phyloP scores from a whole-genome alignment of 202 grass and related monocot species.

The Carex sylvatica region DNA sequence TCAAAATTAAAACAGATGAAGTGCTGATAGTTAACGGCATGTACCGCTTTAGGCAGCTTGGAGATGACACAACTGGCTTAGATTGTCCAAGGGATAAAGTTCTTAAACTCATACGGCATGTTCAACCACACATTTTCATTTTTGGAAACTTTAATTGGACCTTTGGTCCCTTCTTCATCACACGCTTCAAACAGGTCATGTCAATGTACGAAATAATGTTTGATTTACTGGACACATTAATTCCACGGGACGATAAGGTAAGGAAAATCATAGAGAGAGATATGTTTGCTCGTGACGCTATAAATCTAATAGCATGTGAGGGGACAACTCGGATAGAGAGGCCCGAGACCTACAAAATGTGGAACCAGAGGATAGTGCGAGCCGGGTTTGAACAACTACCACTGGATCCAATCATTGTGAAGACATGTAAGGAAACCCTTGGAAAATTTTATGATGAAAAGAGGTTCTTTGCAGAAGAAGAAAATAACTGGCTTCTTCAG shows the following conservation, averaged over 20 bases:
- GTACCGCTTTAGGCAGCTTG: constrained; percentile 43
- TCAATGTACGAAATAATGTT: constrained; percentile 42
- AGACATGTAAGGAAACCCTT: constrained; percentile 30
- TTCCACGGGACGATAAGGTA: constrained; percentile 38
- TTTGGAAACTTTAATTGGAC: constrained; percentile 44
- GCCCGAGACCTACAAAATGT: constrained; percentile 54
- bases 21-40: constrained; percentile 56
- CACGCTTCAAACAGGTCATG: constrained; percentile 55
- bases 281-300: constrained; percentile 22
- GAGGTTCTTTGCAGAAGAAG: constrained; percentile 31
- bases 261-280: constrained; percentile 48
- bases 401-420: constrained; percentile 35
- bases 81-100: constrained; percentile 49
- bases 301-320: constrained; percentile 65
- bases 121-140: constrained; percentile 50
- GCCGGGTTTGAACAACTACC: constrained; percentile 52
- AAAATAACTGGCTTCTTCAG: constrained; percentile 49
- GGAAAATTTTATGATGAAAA: constrained; percentile 31
- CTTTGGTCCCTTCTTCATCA: constrained; percentile 55
- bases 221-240: constrained; percentile 46
- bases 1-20: constrained; percentile 55
- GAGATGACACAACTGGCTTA: constrained; percentile 49
- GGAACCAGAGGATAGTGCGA: constrained; percentile 45
- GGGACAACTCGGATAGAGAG: constrained; percentile 54
- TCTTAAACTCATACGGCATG: constrained; percentile 37